Percentiles rank a stretch among this genome's conserved stretches.
These are phyloP conservation scores for Chlamydomonas sphaeroides DNA, from an alignment of 139 green algal genomes.

Conservation along the genomic window DNA sequence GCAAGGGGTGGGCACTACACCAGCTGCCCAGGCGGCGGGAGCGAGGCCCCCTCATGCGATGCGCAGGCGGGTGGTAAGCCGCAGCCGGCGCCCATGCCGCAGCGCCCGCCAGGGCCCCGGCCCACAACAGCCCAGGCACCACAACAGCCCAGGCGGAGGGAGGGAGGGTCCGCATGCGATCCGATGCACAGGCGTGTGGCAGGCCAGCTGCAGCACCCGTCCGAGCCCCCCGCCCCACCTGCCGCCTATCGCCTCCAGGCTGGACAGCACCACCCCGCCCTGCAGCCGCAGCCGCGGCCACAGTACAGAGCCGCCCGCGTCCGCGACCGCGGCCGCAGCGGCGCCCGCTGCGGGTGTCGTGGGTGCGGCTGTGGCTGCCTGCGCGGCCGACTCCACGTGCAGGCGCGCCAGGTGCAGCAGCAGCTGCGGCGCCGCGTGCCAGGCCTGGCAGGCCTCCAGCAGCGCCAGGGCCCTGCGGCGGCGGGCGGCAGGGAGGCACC, in stretches of 20 bases:
- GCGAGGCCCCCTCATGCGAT: background rate
- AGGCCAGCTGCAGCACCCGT: too few species aligned
- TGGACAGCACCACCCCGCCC: background rate
- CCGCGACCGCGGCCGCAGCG: conserved; percentile 9
- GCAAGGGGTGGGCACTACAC: too few species aligned
- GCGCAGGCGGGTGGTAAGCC: too few species aligned
- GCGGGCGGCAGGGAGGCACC: too few species aligned
- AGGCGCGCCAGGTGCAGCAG: conserved; percentile 25
- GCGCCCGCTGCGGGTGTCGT: background rate
- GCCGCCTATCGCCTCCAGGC: background rate
- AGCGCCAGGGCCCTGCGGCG: conserved; percentile 19
- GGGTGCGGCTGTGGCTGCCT: background rate
- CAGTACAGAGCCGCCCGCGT: background rate
- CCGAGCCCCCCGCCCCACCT: too few species aligned
- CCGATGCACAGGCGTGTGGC: too few species aligned
- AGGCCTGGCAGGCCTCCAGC: conserved; percentile 21
- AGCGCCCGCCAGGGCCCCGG: too few species aligned
- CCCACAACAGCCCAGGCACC: too few species aligned
- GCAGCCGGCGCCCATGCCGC: too few species aligned
- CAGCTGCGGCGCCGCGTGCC: conserved; percentile 21
- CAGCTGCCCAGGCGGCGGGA: background rate
- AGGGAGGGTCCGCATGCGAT: too few species aligned
- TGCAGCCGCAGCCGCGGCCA: conserved; percentile 27
- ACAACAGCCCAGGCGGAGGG: too few species aligned
- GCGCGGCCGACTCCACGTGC: conserved; percentile 17